These are phyloP conservation scores for Phytomonas sp. DNA, from an alignment of 208 protist species.

Conservation along the genomic window DNA sequence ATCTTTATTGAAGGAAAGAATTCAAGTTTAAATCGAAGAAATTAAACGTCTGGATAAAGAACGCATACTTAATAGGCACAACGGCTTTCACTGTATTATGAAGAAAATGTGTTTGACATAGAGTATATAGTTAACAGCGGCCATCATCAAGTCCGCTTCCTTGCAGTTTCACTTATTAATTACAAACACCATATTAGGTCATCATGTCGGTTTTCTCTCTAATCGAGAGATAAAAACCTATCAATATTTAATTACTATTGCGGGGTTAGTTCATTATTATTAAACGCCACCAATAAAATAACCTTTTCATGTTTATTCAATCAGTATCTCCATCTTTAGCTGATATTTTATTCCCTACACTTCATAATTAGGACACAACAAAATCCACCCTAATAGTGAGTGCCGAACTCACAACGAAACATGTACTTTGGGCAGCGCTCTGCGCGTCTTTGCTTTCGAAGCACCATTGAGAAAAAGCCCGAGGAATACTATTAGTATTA, in stretches of 20 bases:
- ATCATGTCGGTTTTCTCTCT: neutral
- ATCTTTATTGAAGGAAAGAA: conserved; percentile 4
- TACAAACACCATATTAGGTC: neutral
- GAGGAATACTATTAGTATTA: conserved; percentile 14
- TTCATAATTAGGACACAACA: neutral
- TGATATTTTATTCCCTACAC: neutral
- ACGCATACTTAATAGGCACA: neutral
- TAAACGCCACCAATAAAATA: neutral
- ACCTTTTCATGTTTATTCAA: neutral
- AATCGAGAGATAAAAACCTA: neutral
- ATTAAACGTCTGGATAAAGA: neutral
- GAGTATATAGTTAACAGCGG: neutral
- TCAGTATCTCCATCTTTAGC: neutral
- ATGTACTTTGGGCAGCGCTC: neutral
- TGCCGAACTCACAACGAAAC: neutral
- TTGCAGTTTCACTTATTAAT: neutral
- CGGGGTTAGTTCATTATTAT: neutral
- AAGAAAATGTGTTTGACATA: neutral
- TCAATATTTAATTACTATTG: neutral
- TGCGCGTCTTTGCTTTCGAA: no score
- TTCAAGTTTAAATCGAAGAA: neutral
- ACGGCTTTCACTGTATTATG: neutral
- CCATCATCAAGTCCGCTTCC: neutral
- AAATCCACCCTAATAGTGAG: neutral
- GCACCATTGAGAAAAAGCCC: conserved; percentile 1